These are phyloP conservation scores for Collybiopsis confluens DNA, from an alignment of 768 basidiomycete species.

Conservation along the genomic window DNA sequence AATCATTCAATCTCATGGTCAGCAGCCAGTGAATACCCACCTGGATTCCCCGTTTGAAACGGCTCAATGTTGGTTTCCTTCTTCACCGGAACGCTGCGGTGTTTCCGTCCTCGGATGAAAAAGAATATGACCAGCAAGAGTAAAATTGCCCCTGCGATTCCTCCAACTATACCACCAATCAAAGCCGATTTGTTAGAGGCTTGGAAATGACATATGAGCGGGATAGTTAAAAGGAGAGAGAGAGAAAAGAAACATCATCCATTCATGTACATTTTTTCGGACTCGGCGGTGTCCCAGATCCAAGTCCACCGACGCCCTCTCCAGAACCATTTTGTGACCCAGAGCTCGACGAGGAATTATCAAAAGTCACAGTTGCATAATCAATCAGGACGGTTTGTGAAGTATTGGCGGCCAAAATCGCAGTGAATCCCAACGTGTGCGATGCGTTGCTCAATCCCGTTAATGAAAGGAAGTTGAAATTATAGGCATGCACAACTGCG, in stretches of 20 bases:
- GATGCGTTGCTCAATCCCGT: not conserved
- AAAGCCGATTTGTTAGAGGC: not conserved
- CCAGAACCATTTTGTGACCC: not conserved
- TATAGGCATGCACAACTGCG: not conserved
- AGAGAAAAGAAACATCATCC: not conserved
- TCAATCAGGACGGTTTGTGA: conserved; percentile 2
- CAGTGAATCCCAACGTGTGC: not conserved
- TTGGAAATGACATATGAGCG: not conserved
- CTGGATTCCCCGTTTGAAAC: not conserved
- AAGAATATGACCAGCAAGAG: not conserved
- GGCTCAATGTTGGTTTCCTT: not conserved
- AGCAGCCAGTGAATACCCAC: not conserved
- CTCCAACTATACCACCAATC: conserved; percentile 1
- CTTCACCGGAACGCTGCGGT: no score
- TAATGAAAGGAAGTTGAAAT: not conserved
- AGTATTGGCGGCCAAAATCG: not conserved
- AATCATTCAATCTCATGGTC: not conserved
- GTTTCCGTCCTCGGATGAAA: not conserved
- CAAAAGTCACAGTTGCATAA: not conserved
- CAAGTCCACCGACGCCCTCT: no score
- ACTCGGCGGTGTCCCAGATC: no score
- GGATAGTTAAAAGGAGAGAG: not conserved
- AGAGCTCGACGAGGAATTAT: not conserved
- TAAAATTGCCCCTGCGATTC: not conserved
- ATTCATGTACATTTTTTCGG: no score